Base-by-base conservation (phyloP, 768 basidiomycete genomes). In the Antrodiella citrinella region DNA sequence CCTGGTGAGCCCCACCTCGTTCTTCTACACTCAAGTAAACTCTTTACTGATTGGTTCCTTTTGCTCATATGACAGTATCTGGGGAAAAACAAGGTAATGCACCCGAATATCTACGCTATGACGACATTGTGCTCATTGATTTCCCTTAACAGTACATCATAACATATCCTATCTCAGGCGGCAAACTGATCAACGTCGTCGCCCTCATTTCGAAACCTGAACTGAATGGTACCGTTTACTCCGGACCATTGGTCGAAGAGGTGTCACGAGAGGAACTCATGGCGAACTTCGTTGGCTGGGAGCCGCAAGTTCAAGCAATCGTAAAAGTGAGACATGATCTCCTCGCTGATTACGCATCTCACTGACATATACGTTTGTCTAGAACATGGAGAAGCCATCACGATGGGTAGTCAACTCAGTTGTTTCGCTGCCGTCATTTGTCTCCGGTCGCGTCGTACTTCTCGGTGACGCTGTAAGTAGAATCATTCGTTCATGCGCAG, bases 81-180 rank as follows among this genome's bases (percentile, higher is more conserved):
- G 21, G 56, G 54, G 3, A 59, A 59, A 44, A 25, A 51, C 44
- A 42, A 54, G 54, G 60, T 63, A 48, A n/a, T 9, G 38, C 25
- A 30, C 12, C 26, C 9, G 5, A 47, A n/a, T 7, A 13, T 3
- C 18, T 21, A n/a, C 12, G 45, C 41, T 51, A 47, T 48, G 61
- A 54, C 5, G 20, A 19, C 40, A 43, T 2, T 30, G 20, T 1
- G 1, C 19, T 10, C 44, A 20, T 44, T 44, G 4, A n/a, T n/a
- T n/a, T n/a, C n/a, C n/a, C n/a, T n/a, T n/a, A n/a, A n/a, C 26
- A 77, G 77, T 64, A 67, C 35, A 45, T 73, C 1, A 62, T 73
- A 3, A 59, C 30, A 3, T 65, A 62, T 49, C 62, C 63, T 7
- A 54, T 65, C 9, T 52, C 59, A 1, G 54, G 55, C 24, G 59